Conservation (phyloP, 345 rosid genomes). For the Carallia pectinifolia region DNA sequence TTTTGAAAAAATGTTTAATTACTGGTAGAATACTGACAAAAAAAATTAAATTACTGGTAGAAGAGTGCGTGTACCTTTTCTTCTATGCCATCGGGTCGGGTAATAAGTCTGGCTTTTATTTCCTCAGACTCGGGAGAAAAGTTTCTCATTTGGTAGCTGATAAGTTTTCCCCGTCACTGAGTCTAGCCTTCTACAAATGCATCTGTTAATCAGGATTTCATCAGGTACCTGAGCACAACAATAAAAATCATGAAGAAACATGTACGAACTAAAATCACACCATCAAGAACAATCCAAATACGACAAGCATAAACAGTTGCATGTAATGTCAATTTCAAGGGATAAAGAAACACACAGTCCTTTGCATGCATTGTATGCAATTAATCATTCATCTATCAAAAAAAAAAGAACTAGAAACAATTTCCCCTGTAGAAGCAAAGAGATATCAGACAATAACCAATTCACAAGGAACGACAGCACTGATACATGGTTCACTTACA, state of each 20-base stretch:
- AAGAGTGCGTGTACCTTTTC: conserved; percentile 45
- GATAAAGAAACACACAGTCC: too few species aligned
- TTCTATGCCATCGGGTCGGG: conserved; percentile 85
- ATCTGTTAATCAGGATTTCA: conserved; percentile 83
- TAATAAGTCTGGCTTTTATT: conserved; percentile 69
- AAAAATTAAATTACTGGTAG: too few species aligned
- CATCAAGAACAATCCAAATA: too few species aligned
- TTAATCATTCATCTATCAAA: too few species aligned
- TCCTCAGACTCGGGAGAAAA: conserved; percentile 67
- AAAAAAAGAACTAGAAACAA: background rate
- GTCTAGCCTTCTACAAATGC: conserved; percentile 81
- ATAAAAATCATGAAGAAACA: conserved; percentile 13
- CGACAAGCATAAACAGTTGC: too few species aligned
- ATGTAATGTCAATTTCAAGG: too few species aligned
- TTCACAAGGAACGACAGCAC: background rate
- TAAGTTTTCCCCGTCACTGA: conserved; percentile 77
- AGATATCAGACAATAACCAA: conserved; percentile 2
- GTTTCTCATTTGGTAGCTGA: conserved; percentile 39
- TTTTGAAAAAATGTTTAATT: too few species aligned
- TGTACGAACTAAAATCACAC: background rate
- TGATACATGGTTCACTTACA: conserved; percentile 36
- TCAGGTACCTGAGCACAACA: conserved; percentile 74
- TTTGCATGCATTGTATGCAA: too few species aligned
- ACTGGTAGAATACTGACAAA: too few species aligned
- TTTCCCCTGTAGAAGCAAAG: background rate